A percentile compares a stretch with the other conserved stretches of the same genome.
Conservation (phyloP, 2,329 filamentous ascomycete species). For the Epichloe sp. region DNA sequence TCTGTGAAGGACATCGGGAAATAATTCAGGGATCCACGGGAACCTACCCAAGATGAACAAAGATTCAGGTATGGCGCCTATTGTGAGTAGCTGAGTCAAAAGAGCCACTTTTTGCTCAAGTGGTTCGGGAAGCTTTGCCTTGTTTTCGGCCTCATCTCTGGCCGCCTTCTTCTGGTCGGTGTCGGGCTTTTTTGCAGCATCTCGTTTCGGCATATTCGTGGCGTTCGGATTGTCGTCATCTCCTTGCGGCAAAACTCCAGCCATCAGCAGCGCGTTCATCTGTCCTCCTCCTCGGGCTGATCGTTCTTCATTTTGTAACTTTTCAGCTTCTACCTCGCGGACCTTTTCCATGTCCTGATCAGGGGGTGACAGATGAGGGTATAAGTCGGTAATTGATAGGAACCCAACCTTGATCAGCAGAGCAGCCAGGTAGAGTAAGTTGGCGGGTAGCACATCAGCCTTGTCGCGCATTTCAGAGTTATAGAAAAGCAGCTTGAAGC, state of each 20-base stretch:
- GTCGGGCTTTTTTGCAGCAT: constrained; percentile 39
- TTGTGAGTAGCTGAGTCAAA: constrained; percentile 72
- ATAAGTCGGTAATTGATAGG: constrained; percentile 80
- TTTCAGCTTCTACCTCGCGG: constrained; percentile 55
- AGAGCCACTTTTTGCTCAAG: constrained; percentile 79
- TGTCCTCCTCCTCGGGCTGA: constrained; percentile 56
- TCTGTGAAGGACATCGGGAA: constrained; percentile 64
- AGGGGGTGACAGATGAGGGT: constrained; percentile 78
- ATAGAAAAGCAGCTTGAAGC: constrained; percentile 96
- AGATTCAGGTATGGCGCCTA: constrained; percentile 85
- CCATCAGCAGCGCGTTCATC: constrained; percentile 75
- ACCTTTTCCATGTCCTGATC: constrained; percentile 74
- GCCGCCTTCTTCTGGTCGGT: constrained; percentile 34
- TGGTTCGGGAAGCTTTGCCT: constrained; percentile 51
- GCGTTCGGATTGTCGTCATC: constrained; percentile 55
- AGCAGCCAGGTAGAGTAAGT: constrained; percentile 82
- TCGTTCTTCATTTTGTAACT: constrained; percentile 66
- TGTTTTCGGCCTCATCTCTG: constrained; percentile 32
- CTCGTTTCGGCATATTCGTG: constrained; percentile 32
- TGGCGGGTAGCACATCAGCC: constrained; percentile 71
- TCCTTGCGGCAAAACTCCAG: constrained; percentile 57
- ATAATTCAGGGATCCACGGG: constrained; percentile 80
- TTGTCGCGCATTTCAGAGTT: constrained; percentile 64
- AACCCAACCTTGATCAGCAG: constrained; percentile 95
- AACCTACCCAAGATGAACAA: constrained; percentile 86